Conservation (phyloP, 177 flowering plant genomes). For the Vitis hybrid region DNA sequence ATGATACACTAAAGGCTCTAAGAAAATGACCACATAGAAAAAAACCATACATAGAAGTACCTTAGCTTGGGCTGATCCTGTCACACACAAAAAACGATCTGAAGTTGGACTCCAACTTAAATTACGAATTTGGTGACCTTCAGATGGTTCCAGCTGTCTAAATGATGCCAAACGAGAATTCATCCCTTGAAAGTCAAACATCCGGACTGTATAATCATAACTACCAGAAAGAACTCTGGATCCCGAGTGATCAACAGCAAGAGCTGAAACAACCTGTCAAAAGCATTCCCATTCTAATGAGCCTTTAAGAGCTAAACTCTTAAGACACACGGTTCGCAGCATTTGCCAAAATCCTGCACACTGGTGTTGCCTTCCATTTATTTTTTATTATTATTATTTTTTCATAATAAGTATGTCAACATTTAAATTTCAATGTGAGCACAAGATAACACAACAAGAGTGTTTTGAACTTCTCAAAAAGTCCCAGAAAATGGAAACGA, state of each 20-base stretch:
- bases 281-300: not conserved
- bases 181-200: constrained; percentile 99
- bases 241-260: constrained; percentile 91
- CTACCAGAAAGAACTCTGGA: constrained; percentile 97
- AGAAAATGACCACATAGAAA: not conserved
- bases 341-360: no score
- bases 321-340: no score
- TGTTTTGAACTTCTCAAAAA: no score
- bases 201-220: constrained; percentile 88
- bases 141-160: constrained; percentile 92
- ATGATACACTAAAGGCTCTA: not conserved
- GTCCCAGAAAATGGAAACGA: no score
- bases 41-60: constrained; percentile 27
- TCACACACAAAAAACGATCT: constrained; percentile 83
- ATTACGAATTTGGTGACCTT: constrained; percentile 94
- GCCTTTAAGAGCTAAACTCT: no score
- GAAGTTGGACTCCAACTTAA: constrained; percentile 98
- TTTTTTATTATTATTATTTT: no score
- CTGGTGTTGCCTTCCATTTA: no score
- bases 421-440: no score
- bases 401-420: no score
- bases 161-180: constrained; percentile 82
- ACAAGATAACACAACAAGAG: no score
- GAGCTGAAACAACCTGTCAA: constrained; percentile 82
- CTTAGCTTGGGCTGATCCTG: constrained; percentile 99